Conservation (phyloP, 2,329 filamentous ascomycete species). For the Phialophora verrucosa region DNA sequence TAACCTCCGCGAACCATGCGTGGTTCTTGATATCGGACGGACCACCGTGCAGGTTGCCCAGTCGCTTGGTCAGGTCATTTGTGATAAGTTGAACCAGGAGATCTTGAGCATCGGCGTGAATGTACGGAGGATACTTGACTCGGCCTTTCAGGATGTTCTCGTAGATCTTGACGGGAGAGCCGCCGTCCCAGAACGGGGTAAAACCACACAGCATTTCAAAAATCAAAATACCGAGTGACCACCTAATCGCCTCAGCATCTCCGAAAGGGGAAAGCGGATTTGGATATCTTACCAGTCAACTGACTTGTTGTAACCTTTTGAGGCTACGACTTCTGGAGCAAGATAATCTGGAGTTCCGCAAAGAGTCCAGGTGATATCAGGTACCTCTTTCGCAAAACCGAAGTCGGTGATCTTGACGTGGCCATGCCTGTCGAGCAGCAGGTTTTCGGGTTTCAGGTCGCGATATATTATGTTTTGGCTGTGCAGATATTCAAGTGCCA, state of each 20-base stretch:
- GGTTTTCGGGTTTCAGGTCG: slow-evolving; percentile 93
- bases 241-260: slow-evolving; percentile 63
- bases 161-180: slow-evolving; percentile 98
- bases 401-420: slow-evolving; percentile 98
- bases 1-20: slow-evolving; percentile 95
- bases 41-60: slow-evolving; percentile 92
- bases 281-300: slow-evolving; percentile 84
- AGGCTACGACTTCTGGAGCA: slow-evolving; percentile 96
- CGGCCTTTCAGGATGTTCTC: slow-evolving; percentile 97
- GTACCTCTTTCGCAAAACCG: slow-evolving; percentile 96
- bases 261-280: slow-evolving; percentile 12
- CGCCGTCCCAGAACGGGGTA: slow-evolving; percentile 98
- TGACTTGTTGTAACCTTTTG: slow-evolving; percentile 99
- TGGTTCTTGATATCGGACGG: slow-evolving; percentile 93
- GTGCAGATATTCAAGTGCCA: slow-evolving; percentile 95
- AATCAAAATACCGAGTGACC: slow-evolving; percentile 96
- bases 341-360: slow-evolving; percentile 98
- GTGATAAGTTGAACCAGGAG: slow-evolving; percentile 92
- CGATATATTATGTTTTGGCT: slow-evolving; percentile 96
- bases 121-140: slow-evolving; percentile 95
- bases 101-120: slow-evolving; percentile 92
- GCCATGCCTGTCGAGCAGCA: slow-evolving; percentile 88
- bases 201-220: slow-evolving; percentile 99
- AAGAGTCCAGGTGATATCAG: slow-evolving; percentile 98
- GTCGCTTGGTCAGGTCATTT: slow-evolving; percentile 87